Conservation (phyloP, 2,329 filamentous ascomycete genomes). For the Alternaria triticimaculans region DNA sequence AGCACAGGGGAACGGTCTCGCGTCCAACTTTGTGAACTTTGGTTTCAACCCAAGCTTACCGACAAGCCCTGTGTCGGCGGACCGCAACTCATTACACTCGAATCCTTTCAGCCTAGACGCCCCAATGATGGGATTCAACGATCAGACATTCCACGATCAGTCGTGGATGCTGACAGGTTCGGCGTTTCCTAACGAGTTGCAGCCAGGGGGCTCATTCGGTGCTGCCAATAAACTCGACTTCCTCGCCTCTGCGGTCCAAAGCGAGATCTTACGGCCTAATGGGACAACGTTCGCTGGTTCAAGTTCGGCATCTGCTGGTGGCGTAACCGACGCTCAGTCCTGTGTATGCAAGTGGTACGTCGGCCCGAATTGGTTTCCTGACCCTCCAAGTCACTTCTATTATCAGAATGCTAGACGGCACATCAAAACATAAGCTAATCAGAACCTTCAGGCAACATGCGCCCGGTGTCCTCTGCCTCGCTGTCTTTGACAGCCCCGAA, state of each 20-base stretch:
- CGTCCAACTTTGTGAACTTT: slow-evolving; percentile 34
- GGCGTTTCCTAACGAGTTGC: slow-evolving; percentile 26
- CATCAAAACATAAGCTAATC: background rate
- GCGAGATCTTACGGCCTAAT: slow-evolving; percentile 30
- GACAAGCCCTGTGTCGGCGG: slow-evolving; percentile 26
- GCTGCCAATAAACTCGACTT: slow-evolving; percentile 35
- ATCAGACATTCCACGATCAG: slow-evolving; percentile 26
- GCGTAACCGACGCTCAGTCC: slow-evolving; percentile 15
- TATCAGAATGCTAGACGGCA: background rate
- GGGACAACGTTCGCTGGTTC: slow-evolving; percentile 15
- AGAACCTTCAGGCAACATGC: slow-evolving; percentile 28
- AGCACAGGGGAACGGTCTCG: slow-evolving; percentile 34
- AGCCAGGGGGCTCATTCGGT: slow-evolving; percentile 8
- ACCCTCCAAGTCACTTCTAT: background rate
- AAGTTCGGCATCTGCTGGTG: slow-evolving; percentile 2
- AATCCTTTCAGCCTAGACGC: slow-evolving; percentile 25
- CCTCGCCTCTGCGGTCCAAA: slow-evolving; percentile 37
- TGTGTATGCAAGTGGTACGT: slow-evolving; percentile 43
- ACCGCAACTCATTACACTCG: slow-evolving; percentile 18
- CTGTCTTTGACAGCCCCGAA: slow-evolving; percentile 35
- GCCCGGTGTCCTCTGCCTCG: slow-evolving; percentile 36
- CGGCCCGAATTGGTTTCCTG: background rate
- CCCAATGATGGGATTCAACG: slow-evolving; percentile 29
- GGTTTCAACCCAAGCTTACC: slow-evolving; percentile 31
- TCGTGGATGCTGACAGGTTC: slow-evolving; percentile 41